Base-by-base conservation (phyloP, 108 stramenopile species). In the Fragilariopsis cylindrus region DNA sequence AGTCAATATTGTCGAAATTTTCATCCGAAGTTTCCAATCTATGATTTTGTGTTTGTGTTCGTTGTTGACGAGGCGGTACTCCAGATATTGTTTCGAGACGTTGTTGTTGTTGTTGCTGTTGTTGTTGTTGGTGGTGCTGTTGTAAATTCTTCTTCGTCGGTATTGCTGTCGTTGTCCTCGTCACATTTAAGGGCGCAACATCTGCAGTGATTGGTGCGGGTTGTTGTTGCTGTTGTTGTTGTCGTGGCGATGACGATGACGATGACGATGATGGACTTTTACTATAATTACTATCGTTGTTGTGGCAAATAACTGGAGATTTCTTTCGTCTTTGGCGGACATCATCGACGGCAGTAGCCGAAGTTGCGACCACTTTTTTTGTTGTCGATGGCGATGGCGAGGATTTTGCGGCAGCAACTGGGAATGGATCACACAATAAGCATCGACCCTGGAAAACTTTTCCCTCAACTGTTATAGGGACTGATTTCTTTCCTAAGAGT, bases 391-490 rank as follows among this genome's bases (percentile, higher is more conserved):
- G 11, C 21, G 7, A 65, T 16, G 48, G 48, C 13, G 50, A 11
- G 13, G 47, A 18, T 60, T 67, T 48, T 16, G 46, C 69, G 16
- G 21, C 46, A 8, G 63, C 57, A 58, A 65, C 41, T 42, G 57
- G 74, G 21, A 81, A 18, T 5, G 80, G 84, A 54, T 81, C 42
- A 48, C 84, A 85, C 8, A 18, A 16, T 57, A 85, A 49, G 60
- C 85, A 86, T 11, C 67, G 71, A n/a, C 85, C 85, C 11, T 77
- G n/a, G 9, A 44, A 65, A 8, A 71, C 70, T 39, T 60, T 48
- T 3, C 84, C 84, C 54, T 77, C 77, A 0, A 74, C 56, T 5
- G 81, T 80, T 60, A 86, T 57, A 40, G 81, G 75, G 16, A 63
- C n/a, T 7, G 66, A 76, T 42, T 64, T 73, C 69, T 80, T 80